Base-by-base conservation (phyloP, 345 rosid species). In the Camelina sativa region DNA sequence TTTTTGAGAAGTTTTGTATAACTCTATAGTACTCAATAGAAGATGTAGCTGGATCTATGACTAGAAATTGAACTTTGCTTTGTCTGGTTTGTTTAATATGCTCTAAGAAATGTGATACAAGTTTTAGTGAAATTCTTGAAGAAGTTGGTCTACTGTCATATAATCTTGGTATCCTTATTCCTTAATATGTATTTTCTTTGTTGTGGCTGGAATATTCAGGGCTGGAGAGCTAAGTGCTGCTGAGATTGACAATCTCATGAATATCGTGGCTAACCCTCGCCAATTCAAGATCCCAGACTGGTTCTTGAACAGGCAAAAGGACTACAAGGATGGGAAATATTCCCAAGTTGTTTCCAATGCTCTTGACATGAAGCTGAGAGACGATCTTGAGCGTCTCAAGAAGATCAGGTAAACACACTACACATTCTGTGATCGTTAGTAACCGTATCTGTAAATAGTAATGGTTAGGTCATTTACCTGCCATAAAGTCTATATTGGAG, bases 281-380 rank as follows among this genome's bases (percentile, higher is more conserved):
- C 92, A 90, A 75, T 92, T 85, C 81, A 92, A 92, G 81, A 90
- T 92, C 48, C 95, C 98, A 7, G 90, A 92, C 61, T 92, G 97
- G 95, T 90, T 92, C 62, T 71, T 92, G 73, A 92, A 92, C 79
- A 88, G 96, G 69, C 93, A 92, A 84, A 92, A 92, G 79, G 98
- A 90, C 56, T 89, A 92, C 87, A 92, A 89, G 79, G 98, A 92
- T 62, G 98, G 97, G 2, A 92, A 86, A 76, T 89, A 84, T 16
- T 87, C 93, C 63, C 97, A 92, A 80, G 95, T 92, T 35, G 91
- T 92, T 54, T 90, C 97, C 41, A 92, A 92, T 69, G 98, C 95
- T 1, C 61, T 92, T 15, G 95, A 90, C 84, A 92, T 90, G 95
- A 92, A 92, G 85, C 75, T 90, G 80, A 92, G 97, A 70, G 97